phyloP scores from a whole-genome alignment of 495 filamentous ascomycete genomes.

The Aeminium ludgeri region DNA sequence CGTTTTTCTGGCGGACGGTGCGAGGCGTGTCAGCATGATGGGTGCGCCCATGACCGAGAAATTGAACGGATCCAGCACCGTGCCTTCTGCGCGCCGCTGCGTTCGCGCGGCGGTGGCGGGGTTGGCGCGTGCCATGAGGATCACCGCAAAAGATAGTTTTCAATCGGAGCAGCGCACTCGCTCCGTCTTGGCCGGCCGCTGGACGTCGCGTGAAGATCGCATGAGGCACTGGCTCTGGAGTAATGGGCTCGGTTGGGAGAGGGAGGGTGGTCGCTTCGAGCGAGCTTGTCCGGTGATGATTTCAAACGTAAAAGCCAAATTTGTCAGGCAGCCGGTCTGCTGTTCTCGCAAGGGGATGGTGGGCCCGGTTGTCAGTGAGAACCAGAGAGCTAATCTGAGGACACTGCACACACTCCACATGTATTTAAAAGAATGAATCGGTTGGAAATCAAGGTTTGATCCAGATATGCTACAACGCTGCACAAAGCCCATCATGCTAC shows the following conservation, averaged over 20 bases:
- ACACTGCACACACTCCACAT: slow-evolving; percentile 1
- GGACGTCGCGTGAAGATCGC: slow-evolving; percentile 1
- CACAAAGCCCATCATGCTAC: slow-evolving; percentile 6
- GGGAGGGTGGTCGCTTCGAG: not conserved
- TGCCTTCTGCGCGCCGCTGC: slow-evolving; percentile 5
- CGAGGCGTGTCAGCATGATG: slow-evolving; percentile 15
- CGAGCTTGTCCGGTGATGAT: slow-evolving; percentile 32
- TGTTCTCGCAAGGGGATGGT: slow-evolving; percentile 10
- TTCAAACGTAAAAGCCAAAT: slow-evolving; percentile 37
- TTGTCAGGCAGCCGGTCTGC: slow-evolving; percentile 33
- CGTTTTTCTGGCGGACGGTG: not conserved
- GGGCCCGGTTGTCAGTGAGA: slow-evolving; percentile 33
- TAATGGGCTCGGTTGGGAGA: not conserved
- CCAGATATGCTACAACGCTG: slow-evolving; percentile 13
- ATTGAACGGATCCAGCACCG: slow-evolving; percentile 14
- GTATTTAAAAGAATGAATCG: not conserved
- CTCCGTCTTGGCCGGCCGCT: slow-evolving; percentile 6
- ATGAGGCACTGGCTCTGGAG: slow-evolving; percentile 8
- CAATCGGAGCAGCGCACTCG: slow-evolving; percentile 24
- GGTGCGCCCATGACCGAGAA: slow-evolving; percentile 15
- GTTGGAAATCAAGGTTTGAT: not conserved
- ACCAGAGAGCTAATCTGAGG: slow-evolving; percentile 45
- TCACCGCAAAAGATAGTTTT: slow-evolving; percentile 24
- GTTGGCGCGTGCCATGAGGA: slow-evolving; percentile 10
- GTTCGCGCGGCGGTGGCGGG: slow-evolving; percentile 12